Evolutionary conservation across 495 filamentous ascomycete genomes (phyloP), one percentile per base, ranked within the genome.

Genomic region (Schizothecium vesticola): DNA sequence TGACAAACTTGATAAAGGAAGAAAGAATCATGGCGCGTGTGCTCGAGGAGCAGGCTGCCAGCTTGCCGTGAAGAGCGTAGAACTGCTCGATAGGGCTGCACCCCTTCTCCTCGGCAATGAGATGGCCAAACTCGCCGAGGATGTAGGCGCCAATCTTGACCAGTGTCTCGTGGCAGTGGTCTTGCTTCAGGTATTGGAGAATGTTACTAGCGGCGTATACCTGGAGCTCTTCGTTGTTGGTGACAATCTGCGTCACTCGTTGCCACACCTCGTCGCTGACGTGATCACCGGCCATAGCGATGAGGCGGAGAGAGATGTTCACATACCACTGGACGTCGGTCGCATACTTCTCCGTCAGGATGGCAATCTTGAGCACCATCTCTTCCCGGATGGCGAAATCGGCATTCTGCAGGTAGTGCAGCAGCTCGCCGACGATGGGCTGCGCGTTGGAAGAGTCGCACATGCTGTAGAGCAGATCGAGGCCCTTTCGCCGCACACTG

Each of bases 201-300:
- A 93, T 93, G 69, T 93, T 96, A 73, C 95, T 91, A 11, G 94
- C 94, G 0, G 95, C 95, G 78, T 99, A 99, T 2, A 96, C 90
- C 80, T 99, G 95, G 55, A 99, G 84, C 77, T 97, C 94, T 76
- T 99, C 96, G 79, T 99, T 99, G 80, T 99, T 99, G 51, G 96
- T 97, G 67, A 99, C 94, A 72, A 99, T 98, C 78, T 98, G 96
- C 70, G 97, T 97, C 65, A 99, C 94, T 71, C 96, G 89, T 71
- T 99, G 96, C 96, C 96, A 99, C 25, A 99, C 96, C 80, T 99
- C 96, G 65, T 99, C 96, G 78, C 94, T 97, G 65, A 99, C 94
- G 80, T 99, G 96, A 73, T 99, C 96, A 68, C 96, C 96, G 11
- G 96, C 96, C 85, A 97, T 91, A 26, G 96, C 93, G 66, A 99